A percentile compares a stretch with the other conserved stretches of the same genome.
phyloP scores from a whole-genome alignment of 495 filamentous ascomycete species.

The Neurospora discreta region DNA sequence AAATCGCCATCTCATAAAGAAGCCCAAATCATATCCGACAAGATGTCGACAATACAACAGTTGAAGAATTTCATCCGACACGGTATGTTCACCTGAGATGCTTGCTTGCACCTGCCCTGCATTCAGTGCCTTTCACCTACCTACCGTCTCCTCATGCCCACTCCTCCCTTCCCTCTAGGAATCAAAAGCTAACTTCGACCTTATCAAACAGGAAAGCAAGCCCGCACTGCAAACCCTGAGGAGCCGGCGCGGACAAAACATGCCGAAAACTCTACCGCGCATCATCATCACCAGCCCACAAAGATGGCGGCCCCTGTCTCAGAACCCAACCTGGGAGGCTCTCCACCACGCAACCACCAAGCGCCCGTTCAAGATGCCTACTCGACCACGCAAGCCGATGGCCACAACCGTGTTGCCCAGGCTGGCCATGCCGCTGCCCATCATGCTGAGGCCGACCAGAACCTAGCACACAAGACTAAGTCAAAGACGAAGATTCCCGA shows the following conservation, averaged over 20 bases:
- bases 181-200: constrained; percentile 19
- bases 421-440: constrained; percentile 49
- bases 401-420: constrained; percentile 52
- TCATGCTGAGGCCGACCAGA: constrained; percentile 29
- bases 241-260: constrained; percentile 35
- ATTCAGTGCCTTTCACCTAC: neutral
- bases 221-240: constrained; percentile 55
- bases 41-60: constrained; percentile 65
- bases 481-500: constrained; percentile 45
- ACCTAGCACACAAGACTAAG: constrained; percentile 23
- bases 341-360: constrained; percentile 3
- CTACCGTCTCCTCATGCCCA: neutral
- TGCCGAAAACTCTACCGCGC: constrained; percentile 44
- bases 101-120: constrained; percentile 1
- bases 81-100: constrained; percentile 37
- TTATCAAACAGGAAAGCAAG: constrained; percentile 58
- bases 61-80: constrained; percentile 98
- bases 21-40: constrained; percentile 7
- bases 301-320: constrained; percentile 20
- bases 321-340: constrained; percentile 14
- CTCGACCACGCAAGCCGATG: constrained; percentile 48
- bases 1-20: neutral
- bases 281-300: constrained; percentile 21
- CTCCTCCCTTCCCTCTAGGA: neutral
- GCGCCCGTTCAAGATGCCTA: constrained; percentile 33